Conservation (phyloP, 345 rosid genomes). For the Carallia brachiata region DNA sequence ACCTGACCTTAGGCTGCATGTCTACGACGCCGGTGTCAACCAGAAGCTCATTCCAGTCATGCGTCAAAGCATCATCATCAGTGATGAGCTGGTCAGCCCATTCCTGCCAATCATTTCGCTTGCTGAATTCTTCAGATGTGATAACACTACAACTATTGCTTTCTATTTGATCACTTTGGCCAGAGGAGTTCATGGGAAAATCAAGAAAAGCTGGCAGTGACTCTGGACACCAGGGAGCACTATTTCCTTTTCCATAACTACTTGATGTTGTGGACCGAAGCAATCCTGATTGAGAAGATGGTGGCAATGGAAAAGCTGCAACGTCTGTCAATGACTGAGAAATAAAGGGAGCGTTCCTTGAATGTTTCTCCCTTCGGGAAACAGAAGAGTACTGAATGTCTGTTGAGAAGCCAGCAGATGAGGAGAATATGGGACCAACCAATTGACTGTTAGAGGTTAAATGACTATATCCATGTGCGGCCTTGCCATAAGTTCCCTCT, state of each 20-base stretch:
- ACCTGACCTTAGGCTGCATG: slow-evolving; percentile 61
- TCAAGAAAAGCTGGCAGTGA: slow-evolving; percentile 48
- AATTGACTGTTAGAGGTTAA: slow-evolving; percentile 44
- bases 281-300: slow-evolving; percentile 31
- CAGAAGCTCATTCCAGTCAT: slow-evolving; percentile 63
- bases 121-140: slow-evolving; percentile 48
- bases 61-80: slow-evolving; percentile 54
- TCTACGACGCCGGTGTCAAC: slow-evolving; percentile 41
- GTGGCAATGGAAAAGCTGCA: slow-evolving; percentile 24
- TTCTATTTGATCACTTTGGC: slow-evolving; percentile 51
- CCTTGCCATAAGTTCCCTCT: slow-evolving; percentile 37
- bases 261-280: slow-evolving; percentile 45
- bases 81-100: slow-evolving; percentile 85
- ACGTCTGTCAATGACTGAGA: slow-evolving; percentile 45
- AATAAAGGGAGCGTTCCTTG: slow-evolving; percentile 40
- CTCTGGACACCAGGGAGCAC: slow-evolving; percentile 60
- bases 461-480: slow-evolving; percentile 45
- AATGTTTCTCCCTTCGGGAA: slow-evolving; percentile 47
- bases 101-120: slow-evolving; percentile 69
- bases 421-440: slow-evolving; percentile 69
- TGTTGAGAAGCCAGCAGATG: slow-evolving; percentile 67
- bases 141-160: slow-evolving; percentile 40
- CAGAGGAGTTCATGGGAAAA: slow-evolving; percentile 42
- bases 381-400: slow-evolving; percentile 62
- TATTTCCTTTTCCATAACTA: slow-evolving; percentile 37